A percentile compares a stretch with the other conserved stretches of the same genome.
Evolutionary conservation across 2,329 filamentous ascomycete species (phyloP).

Genomic region (Fusarium verticillioides): DNA sequence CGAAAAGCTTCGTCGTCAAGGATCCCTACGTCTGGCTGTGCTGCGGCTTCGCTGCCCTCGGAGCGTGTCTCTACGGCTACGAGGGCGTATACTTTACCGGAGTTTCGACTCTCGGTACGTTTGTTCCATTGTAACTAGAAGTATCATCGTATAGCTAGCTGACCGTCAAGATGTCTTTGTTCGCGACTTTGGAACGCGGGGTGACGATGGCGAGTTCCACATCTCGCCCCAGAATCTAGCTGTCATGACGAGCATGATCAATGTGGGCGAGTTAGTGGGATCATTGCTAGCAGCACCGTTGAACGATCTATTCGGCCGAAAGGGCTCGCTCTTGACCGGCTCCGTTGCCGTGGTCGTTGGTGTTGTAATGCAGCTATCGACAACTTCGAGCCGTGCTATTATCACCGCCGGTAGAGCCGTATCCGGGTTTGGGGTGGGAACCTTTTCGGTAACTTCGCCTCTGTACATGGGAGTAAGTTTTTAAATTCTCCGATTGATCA

Average conservation of each 20-base stretch:
- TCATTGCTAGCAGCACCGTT: slow-evolving; percentile 51
- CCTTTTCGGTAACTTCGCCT: slow-evolving; percentile 53
- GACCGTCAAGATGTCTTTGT: slow-evolving; percentile 46
- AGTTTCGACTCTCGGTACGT: slow-evolving; percentile 45
- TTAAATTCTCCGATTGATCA: neutral
- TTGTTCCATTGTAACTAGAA: no score
- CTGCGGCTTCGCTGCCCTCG: slow-evolving; percentile 51
- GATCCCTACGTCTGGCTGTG: slow-evolving; percentile 48
- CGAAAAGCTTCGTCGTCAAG: slow-evolving; percentile 27
- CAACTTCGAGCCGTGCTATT: slow-evolving; percentile 37
- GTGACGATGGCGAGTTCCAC: slow-evolving; percentile 44
- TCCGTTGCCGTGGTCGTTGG: slow-evolving; percentile 45
- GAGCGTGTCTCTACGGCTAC: slow-evolving; percentile 52
- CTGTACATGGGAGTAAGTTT: slow-evolving; percentile 50
- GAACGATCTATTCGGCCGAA: slow-evolving; percentile 51
- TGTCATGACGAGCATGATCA: slow-evolving; percentile 53
- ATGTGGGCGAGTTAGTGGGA: slow-evolving; percentile 53
- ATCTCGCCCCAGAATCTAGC: slow-evolving; percentile 41
- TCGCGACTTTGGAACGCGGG: slow-evolving; percentile 47
- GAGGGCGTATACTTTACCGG: slow-evolving; percentile 52
- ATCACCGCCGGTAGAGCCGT: slow-evolving; percentile 43
- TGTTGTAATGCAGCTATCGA: slow-evolving; percentile 40
- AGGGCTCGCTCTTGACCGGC: slow-evolving; percentile 46
- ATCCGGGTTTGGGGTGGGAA: slow-evolving; percentile 46
- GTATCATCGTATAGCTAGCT: neutral